A percentile compares a stretch with the other conserved stretches of the same genome.
These are phyloP conservation scores for Tulasnella sp. DNA, from an alignment of 768 basidiomycete genomes.

Conservation along the genomic window DNA sequence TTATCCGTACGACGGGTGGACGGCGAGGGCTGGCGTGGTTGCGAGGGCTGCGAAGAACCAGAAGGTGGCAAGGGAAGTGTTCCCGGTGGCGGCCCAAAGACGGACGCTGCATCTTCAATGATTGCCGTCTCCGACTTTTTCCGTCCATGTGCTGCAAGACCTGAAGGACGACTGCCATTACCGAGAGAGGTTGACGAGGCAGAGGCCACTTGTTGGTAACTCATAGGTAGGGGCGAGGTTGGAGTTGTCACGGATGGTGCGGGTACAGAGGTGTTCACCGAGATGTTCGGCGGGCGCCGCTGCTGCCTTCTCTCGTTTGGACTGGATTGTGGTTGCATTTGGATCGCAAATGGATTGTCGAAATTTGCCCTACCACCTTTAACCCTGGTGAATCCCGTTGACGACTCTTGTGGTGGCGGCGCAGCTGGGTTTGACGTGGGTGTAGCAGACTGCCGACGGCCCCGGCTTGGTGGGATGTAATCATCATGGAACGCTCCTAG, in stretches of 20 bases:
- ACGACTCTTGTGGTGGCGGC: slow-evolving; percentile 28
- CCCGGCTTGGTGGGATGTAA: slow-evolving; percentile 32
- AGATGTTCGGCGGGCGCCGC: slow-evolving; percentile 14
- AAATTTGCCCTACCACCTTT: slow-evolving; percentile 85
- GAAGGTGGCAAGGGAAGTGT: background rate
- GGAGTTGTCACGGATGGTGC: slow-evolving; percentile 30
- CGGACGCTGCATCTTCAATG: slow-evolving; percentile 55
- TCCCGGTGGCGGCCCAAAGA: slow-evolving; percentile 28
- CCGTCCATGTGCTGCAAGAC: slow-evolving; percentile 46
- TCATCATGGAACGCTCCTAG: slow-evolving; percentile 76
- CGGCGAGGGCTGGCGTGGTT: slow-evolving; percentile 1
- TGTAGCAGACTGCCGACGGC: slow-evolving; percentile 24
- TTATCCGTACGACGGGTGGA: slow-evolving; percentile 1
- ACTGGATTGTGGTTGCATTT: slow-evolving; percentile 52
- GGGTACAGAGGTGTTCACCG: background rate
- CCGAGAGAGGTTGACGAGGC: background rate
- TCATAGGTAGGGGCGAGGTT: slow-evolving; percentile 43
- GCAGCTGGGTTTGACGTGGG: slow-evolving; percentile 28
- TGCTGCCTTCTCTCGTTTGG: slow-evolving; percentile 47
- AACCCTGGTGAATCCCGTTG: slow-evolving; percentile 77
- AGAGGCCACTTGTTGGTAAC: slow-evolving; percentile 49
- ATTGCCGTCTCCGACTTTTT: slow-evolving; percentile 82
- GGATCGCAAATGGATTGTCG: slow-evolving; percentile 78
- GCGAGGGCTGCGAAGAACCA: background rate
- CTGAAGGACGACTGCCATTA: slow-evolving; percentile 1